A percentile compares a stretch with the other conserved stretches of the same genome.
These are phyloP conservation scores for Adiantum capillusveneris DNA, from an alignment of 75 land plant genomes.

Conservation along the genomic window DNA sequence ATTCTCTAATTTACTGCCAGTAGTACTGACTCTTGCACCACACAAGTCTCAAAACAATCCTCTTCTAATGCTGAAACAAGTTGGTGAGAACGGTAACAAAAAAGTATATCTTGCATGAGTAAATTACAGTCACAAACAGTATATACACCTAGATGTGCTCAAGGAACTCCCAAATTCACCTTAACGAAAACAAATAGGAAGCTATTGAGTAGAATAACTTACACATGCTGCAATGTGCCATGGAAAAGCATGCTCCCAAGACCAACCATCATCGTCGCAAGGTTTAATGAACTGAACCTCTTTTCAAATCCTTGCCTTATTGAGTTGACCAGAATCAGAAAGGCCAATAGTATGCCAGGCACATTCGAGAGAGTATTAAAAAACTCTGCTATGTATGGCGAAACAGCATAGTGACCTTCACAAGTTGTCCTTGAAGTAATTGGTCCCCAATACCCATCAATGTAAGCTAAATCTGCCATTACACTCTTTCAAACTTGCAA, in stretches of 20 bases:
- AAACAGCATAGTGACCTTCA: constrained; percentile 64
- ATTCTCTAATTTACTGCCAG: too few relatives aligned
- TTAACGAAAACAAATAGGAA: too few relatives aligned
- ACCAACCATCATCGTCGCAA: constrained; percentile 62
- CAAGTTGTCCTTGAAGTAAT: constrained; percentile 71
- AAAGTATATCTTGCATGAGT: too few relatives aligned
- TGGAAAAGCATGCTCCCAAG: constrained; percentile 72
- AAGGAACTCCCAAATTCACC: too few relatives aligned
- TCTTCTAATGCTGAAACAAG: too few relatives aligned
- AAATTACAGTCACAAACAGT: too few relatives aligned
- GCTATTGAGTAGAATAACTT: constrained; percentile 30
- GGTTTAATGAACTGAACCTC: constrained; percentile 62
- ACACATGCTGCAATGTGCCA: constrained; percentile 55
- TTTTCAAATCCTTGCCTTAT: constrained; percentile 67
- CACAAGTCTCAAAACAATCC: too few relatives aligned
- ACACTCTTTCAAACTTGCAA: too few relatives aligned
- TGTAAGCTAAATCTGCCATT: constrained; percentile 37
- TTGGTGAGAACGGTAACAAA: too few relatives aligned
- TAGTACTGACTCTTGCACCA: too few relatives aligned
- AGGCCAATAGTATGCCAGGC: constrained; percentile 63
- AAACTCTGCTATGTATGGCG: constrained; percentile 66
- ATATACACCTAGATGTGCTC: too few relatives aligned
- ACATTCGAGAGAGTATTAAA: constrained; percentile 74
- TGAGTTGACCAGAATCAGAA: constrained; percentile 57
- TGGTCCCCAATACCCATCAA: constrained; percentile 67